Evolutionary conservation across 2,329 filamentous ascomycete genomes (phyloP).

Genomic region (Bipolaris gigantea): DNA sequence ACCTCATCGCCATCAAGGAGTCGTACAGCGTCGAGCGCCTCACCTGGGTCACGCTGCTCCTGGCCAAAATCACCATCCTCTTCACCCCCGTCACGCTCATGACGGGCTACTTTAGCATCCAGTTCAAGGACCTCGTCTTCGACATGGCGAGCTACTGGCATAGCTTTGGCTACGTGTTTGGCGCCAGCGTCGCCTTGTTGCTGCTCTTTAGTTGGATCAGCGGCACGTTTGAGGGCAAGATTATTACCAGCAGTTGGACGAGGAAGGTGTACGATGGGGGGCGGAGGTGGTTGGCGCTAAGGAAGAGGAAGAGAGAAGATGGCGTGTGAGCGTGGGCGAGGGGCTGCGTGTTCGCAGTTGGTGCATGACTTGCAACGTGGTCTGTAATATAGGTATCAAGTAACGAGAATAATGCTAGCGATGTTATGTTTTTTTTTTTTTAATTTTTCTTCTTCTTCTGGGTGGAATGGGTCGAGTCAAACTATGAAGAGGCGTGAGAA

Average conservation of each 20-base stretch:
- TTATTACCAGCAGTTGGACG: constrained; percentile 52
- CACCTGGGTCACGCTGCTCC: constrained; percentile 69
- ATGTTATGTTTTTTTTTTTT: too few species aligned
- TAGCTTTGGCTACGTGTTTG: constrained; percentile 65
- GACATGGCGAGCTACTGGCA: constrained; percentile 67
- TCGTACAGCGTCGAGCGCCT: constrained; percentile 71
- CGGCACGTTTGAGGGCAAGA: constrained; percentile 59
- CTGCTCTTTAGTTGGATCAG: constrained; percentile 61
- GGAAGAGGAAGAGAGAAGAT: constrained; percentile 20
- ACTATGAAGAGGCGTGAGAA: not conserved
- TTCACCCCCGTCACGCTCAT: constrained; percentile 76
- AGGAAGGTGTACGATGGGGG: constrained; percentile 32
- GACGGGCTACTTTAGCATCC: constrained; percentile 72
- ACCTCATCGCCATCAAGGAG: constrained; percentile 74
- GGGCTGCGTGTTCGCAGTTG: too few species aligned
- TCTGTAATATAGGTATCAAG: not conserved
- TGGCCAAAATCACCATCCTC: constrained; percentile 74
- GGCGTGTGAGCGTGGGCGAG: not conserved
- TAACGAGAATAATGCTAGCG: not conserved
- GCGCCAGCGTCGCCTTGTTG: constrained; percentile 60
- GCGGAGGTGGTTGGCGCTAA: constrained; percentile 29
- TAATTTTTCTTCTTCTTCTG: too few species aligned
- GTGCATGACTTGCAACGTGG: too few species aligned
- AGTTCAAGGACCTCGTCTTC: constrained; percentile 64
- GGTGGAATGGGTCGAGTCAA: too few species aligned